A percentile compares a stretch with the other conserved stretches of the same genome.
phyloP scores from a whole-genome alignment of 2,329 filamentous ascomycete genomes.

The Fusarium pseudograminearum region DNA sequence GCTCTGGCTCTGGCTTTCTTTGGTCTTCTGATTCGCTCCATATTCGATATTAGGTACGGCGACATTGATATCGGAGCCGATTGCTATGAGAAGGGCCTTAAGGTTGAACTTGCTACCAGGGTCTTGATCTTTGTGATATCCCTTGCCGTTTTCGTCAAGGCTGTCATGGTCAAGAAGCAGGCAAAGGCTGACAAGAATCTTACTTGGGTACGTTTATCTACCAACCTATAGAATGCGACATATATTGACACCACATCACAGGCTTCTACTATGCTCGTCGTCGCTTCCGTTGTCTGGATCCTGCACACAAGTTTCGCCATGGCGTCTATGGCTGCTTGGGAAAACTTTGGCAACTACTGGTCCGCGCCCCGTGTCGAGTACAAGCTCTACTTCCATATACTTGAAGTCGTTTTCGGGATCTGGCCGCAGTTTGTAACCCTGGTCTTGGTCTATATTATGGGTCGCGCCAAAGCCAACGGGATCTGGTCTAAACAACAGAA shows the following conservation, averaged over 20 bases:
- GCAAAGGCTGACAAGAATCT: conserved; percentile 28
- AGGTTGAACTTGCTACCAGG: conserved; percentile 23
- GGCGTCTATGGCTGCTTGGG: conserved; percentile 25
- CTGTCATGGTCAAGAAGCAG: conserved; percentile 41
- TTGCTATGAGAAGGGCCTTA: background rate
- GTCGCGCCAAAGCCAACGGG: conserved; percentile 42
- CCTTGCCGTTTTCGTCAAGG: conserved; percentile 19
- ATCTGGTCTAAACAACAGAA: conserved; percentile 46
- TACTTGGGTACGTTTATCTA: background rate
- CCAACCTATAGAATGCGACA: rapidly evolving
- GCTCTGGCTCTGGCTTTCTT: conserved; percentile 34
- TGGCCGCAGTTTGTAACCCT: conserved; percentile 47
- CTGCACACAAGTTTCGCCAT: conserved; percentile 43
- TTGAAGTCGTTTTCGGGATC: conserved; percentile 42
- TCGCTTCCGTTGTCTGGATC: conserved; percentile 44
- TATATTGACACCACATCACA: background rate
- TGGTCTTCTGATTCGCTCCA: conserved; percentile 34
- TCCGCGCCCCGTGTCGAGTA: background rate
- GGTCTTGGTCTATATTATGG: conserved; percentile 47
- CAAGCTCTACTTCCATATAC: conserved; percentile 30
- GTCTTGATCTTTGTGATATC: conserved; percentile 38
- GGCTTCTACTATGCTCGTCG: conserved; percentile 44
- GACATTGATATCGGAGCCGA: background rate
- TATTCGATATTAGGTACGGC: background rate
- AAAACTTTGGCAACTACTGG: conserved; percentile 7